These are phyloP conservation scores for Suhomyces panamericanus DNA, from an alignment of 1,139 yeast genomes.

Conservation along the genomic window DNA sequence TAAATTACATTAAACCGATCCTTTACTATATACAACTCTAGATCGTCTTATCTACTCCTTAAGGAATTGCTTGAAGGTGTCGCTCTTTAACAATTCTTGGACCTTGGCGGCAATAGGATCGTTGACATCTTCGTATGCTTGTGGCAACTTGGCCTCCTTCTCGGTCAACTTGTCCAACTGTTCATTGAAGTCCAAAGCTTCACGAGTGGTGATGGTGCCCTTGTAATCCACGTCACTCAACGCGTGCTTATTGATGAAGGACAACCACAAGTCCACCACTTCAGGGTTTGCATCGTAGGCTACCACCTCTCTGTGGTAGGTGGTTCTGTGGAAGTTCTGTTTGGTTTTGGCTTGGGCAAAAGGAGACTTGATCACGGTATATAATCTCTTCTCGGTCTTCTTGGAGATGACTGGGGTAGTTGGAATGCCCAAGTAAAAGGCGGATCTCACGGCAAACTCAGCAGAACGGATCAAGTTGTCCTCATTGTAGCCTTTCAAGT, in stretches of 20 bases:
- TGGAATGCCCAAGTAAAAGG: constrained; percentile 86
- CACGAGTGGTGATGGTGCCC: constrained; percentile 66
- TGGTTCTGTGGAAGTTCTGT: constrained; percentile 89
- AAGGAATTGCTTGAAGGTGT: constrained; percentile 47
- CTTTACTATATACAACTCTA: constrained; percentile 4
- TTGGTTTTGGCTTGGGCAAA: constrained; percentile 93
- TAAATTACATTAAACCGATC: not conserved
- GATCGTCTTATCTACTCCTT: constrained; percentile 4
- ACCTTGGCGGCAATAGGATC: constrained; percentile 75
- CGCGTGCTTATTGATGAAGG: constrained; percentile 76
- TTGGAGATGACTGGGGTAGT: constrained; percentile 54
- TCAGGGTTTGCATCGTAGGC: constrained; percentile 88
- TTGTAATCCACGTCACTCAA: constrained; percentile 81
- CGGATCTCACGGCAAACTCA: constrained; percentile 88
- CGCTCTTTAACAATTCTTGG: constrained; percentile 60
- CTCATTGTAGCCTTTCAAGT: constrained; percentile 70
- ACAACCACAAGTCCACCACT: constrained; percentile 77
- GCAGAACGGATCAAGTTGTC: constrained; percentile 71
- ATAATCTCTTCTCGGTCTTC: constrained; percentile 69
- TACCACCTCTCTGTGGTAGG: constrained; percentile 69
- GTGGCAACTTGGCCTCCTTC: constrained; percentile 34
- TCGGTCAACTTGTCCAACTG: constrained; percentile 30
- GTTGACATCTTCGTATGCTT: constrained; percentile 39
- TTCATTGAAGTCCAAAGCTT: constrained; percentile 46
- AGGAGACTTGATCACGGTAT: constrained; percentile 93